A percentile compares a stretch with the other conserved stretches of the same genome.
Conservation (phyloP, 2,329 filamentous ascomycete species). For the Botrytis porri region DNA sequence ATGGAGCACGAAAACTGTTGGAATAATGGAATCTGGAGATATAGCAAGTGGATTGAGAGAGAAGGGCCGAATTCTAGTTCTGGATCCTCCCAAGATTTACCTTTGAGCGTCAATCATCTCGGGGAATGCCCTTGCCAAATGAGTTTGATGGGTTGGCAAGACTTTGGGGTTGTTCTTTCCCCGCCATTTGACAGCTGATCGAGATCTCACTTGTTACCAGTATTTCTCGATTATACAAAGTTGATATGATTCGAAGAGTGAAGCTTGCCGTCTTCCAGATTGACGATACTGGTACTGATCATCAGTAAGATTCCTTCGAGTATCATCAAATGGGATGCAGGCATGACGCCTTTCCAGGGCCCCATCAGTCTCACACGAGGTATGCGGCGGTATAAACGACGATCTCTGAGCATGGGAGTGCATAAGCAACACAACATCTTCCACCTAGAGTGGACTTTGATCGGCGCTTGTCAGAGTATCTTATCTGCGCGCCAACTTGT, state of each 20-base stretch:
- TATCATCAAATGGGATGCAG: not conserved
- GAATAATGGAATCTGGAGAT: conserved; percentile 8
- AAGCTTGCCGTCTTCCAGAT: not conserved
- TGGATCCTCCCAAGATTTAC: not conserved
- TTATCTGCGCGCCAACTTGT: conserved; percentile 1
- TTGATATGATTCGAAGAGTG: not conserved
- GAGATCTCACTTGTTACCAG: not conserved
- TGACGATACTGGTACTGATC: not conserved
- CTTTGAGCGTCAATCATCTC: not conserved
- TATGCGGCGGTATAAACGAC: not conserved
- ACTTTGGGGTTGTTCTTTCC: conserved; percentile 3
- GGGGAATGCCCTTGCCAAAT: conserved; percentile 5
- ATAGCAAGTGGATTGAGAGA: not conserved
- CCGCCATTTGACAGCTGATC: not conserved
- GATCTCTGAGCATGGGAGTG: not conserved
- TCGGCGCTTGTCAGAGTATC: conserved; percentile 7
- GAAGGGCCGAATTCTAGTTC: conserved; percentile 15
- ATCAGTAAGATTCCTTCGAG: not conserved
- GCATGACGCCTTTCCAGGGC: not conserved
- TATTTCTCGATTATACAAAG: not conserved
- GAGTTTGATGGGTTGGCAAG: not conserved
- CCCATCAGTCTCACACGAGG: not conserved
- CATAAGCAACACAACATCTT: not conserved
- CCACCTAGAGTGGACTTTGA: not conserved
- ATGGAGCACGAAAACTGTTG: conserved; percentile 11